These are phyloP conservation scores for Beauveria medogensis DNA, from an alignment of 2,329 filamentous ascomycete genomes.

Conservation along the genomic window DNA sequence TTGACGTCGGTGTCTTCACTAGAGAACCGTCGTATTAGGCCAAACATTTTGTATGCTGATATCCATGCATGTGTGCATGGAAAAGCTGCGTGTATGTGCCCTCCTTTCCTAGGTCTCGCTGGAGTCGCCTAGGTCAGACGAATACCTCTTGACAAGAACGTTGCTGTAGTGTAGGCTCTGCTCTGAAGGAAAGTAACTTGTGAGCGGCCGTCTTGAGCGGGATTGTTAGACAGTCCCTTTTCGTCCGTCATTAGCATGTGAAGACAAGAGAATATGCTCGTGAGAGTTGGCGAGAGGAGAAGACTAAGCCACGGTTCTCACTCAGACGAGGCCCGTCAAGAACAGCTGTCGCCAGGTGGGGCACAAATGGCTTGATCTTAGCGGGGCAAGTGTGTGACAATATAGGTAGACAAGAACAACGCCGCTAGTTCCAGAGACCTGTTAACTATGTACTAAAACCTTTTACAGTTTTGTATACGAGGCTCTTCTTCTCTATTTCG, in stretches of 20 bases:
- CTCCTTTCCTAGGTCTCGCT: background rate
- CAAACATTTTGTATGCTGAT: slow-evolving; percentile 36
- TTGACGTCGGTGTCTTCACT: slow-evolving; percentile 32
- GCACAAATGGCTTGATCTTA: slow-evolving; percentile 1
- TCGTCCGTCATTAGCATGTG: background rate
- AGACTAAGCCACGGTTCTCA: background rate
- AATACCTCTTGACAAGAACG: background rate
- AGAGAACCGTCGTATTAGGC: slow-evolving; percentile 61
- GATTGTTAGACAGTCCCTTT: background rate
- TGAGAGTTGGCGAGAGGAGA: background rate
- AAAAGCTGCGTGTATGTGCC: slow-evolving; percentile 2
- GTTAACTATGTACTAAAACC: too few relatives aligned
- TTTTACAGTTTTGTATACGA: too few relatives aligned
- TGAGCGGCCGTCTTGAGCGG: background rate
- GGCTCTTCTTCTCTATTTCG: too few relatives aligned
- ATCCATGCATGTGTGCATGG: background rate
- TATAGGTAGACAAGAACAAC: too few relatives aligned
- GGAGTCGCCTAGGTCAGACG: background rate
- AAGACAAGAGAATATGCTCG: background rate
- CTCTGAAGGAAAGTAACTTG: background rate
- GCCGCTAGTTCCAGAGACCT: too few relatives aligned
- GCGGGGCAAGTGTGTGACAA: background rate
- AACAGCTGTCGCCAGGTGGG: slow-evolving; percentile 6
- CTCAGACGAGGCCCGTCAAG: background rate
- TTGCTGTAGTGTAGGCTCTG: background rate